Percentiles rank a stretch among this genome's conserved stretches.
Conservation (phyloP, 139 green algal species). For the Pleodorina starrii region DNA sequence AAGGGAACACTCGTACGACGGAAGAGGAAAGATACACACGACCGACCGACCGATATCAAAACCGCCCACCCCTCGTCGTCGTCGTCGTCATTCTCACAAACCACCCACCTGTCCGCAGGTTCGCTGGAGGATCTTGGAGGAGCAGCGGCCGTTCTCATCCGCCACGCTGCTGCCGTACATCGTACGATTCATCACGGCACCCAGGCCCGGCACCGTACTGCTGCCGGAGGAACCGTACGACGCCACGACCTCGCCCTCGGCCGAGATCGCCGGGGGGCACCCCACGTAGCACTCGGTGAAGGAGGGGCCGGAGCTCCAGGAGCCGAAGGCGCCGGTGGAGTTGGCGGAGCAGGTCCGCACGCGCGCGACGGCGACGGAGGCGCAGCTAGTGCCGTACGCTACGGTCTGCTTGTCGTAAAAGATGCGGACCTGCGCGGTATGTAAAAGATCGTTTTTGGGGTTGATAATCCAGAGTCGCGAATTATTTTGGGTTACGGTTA, state of each 20-base stretch:
- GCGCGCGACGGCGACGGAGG: not conserved
- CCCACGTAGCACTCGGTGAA: conserved; percentile 3
- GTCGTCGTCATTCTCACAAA: no score
- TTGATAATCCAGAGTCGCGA: no score
- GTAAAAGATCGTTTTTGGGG: no score
- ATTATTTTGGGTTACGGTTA: no score
- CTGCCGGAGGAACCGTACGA: not conserved
- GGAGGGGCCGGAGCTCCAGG: not conserved
- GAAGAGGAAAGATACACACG: no score
- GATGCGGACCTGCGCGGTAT: conserved; percentile 26
- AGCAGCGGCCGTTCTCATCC: not conserved
- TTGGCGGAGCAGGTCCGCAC: not conserved
- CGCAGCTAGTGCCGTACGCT: not conserved
- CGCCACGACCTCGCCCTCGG: not conserved
- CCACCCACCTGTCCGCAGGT: conserved; percentile 19
- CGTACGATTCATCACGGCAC: conserved; percentile 8
- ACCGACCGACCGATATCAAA: no score
- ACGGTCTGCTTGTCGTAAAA: conserved; percentile 6
- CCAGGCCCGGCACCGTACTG: not conserved
- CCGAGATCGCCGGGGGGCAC: conserved; percentile 24
- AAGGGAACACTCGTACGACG: no score
- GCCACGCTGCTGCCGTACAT: conserved; percentile 35
- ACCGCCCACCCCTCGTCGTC: no score
- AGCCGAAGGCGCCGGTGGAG: not conserved
- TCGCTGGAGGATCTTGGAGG: conserved; percentile 7